Conservation (phyloP, 2,329 filamentous ascomycete genomes). For the Pseudogymnoascus sp. region DNA sequence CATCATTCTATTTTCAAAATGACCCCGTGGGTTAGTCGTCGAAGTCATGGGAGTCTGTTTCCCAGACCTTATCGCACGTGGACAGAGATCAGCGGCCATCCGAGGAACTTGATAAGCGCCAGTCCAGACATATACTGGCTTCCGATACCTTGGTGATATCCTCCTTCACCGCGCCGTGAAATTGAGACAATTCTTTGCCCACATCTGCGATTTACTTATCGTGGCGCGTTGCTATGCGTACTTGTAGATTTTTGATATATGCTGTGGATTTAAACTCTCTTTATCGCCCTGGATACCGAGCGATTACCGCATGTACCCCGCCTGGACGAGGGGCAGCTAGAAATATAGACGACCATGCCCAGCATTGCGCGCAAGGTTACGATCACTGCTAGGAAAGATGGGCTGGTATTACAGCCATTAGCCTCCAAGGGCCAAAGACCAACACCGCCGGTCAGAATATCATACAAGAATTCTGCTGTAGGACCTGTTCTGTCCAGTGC, state of each 20-base stretch:
- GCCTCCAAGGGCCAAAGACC: conserved; percentile 24
- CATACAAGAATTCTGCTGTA: conserved; percentile 26
- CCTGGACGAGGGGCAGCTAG: conserved; percentile 1
- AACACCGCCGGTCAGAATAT: conserved; percentile 24
- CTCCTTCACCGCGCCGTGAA: not conserved
- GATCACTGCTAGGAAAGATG: conserved; percentile 29
- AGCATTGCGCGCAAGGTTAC: conserved; percentile 29
- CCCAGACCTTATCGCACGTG: conserved; percentile 4
- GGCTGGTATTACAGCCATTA: conserved; percentile 29
- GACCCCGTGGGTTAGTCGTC: not conserved
- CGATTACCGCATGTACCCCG: not conserved
- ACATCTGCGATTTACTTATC: not conserved
- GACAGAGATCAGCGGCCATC: not conserved
- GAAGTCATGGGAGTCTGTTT: not conserved
- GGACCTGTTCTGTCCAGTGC: conserved; percentile 17
- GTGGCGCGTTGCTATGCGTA: conserved; percentile 3
- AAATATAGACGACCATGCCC: conserved; percentile 25
- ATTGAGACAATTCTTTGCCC: not conserved
- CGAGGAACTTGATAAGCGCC: conserved; percentile 3
- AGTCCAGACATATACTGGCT: not conserved
- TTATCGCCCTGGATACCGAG: not conserved
- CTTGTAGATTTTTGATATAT: not conserved
- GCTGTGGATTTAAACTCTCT: not conserved
- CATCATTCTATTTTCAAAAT: not conserved
- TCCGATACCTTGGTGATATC: not conserved